These are phyloP conservation scores for Clavaria fumosa DNA, from an alignment of 768 basidiomycete species.

Conservation along the genomic window DNA sequence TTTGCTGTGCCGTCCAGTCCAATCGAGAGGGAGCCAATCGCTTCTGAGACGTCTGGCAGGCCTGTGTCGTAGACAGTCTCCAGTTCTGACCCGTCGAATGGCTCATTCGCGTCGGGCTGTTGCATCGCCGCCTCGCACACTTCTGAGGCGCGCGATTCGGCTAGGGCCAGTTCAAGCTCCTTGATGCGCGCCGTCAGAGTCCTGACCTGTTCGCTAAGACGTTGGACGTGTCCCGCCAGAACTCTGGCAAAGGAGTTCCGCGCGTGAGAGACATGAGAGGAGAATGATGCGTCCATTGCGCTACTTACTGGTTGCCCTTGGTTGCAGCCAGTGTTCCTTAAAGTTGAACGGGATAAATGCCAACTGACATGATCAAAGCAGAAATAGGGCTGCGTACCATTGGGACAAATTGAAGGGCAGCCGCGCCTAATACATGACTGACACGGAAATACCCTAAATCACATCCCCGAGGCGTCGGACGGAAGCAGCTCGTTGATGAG, in stretches of 20 bases:
- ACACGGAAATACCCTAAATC: constrained; percentile 33
- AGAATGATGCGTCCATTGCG: neutral
- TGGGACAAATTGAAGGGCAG: constrained; percentile 36
- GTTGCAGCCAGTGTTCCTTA: constrained; percentile 37
- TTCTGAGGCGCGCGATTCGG: constrained; percentile 12
- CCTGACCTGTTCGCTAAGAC: constrained; percentile 32
- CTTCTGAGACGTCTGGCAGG: constrained; percentile 21
- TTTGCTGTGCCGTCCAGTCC: constrained; percentile 31
- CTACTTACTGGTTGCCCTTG: constrained; percentile 37
- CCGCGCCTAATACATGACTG: constrained; percentile 40
- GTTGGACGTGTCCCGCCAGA: constrained; percentile 34
- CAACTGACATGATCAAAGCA: no score
- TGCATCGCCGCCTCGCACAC: constrained; percentile 9
- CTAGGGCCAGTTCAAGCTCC: constrained; percentile 30
- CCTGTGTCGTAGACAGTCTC: neutral
- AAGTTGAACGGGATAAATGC: no score
- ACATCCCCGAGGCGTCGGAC: no score
- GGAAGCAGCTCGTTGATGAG: no score
- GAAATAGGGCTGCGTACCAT: constrained; percentile 17
- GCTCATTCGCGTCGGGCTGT: neutral
- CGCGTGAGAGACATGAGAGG: neutral
- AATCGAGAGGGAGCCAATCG: constrained; percentile 34
- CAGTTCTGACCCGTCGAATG: neutral
- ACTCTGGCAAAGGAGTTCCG: constrained; percentile 20
- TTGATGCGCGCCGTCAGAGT: constrained; percentile 25